Percentiles rank a stretch among this genome's conserved stretches.
Evolutionary conservation across 768 basidiomycete genomes (phyloP).

Genomic region (Podaxis mareebaensis): DNA sequence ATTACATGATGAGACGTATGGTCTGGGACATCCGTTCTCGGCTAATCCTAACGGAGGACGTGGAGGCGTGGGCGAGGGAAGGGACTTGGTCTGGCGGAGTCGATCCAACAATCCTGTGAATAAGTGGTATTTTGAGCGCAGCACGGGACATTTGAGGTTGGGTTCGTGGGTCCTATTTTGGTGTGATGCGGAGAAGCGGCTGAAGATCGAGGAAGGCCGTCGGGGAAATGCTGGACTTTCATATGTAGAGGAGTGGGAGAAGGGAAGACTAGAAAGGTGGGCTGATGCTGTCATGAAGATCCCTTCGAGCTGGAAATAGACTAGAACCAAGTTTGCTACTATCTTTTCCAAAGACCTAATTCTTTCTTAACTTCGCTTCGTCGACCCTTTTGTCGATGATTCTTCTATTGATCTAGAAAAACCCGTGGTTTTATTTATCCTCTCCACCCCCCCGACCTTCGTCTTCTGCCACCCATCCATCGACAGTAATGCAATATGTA

Average conservation of each 20-base stretch:
- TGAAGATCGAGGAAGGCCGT: constrained; percentile 68
- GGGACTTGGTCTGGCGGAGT: constrained; percentile 95
- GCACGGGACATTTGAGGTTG: constrained; percentile 85
- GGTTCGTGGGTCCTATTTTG: constrained; percentile 94
- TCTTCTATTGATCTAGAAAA: background rate
- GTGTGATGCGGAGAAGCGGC: constrained; percentile 93
- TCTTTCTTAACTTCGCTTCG: background rate
- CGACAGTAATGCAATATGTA: background rate
- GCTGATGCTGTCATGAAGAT: constrained; percentile 64
- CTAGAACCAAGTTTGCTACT: background rate
- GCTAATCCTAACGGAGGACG: constrained; percentile 95
- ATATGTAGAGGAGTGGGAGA: constrained; percentile 77
- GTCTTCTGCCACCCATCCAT: background rate
- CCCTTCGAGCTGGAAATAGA: constrained; percentile 75
- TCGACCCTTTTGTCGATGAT: background rate
- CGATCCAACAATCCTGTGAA: constrained; percentile 94
- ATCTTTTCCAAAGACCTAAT: background rate
- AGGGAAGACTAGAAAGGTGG: constrained; percentile 71
- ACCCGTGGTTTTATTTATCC: background rate
- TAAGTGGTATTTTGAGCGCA: constrained; percentile 99
- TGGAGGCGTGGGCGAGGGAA: constrained; percentile 85
- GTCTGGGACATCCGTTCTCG: constrained; percentile 89
- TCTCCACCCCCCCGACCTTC: background rate
- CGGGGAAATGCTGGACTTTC: constrained; percentile 65
- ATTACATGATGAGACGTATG: constrained; percentile 96